Evolutionary conservation across 352 stramenopile species (phyloP).

Genomic region (Thalassiosira mediterranea): DNA sequence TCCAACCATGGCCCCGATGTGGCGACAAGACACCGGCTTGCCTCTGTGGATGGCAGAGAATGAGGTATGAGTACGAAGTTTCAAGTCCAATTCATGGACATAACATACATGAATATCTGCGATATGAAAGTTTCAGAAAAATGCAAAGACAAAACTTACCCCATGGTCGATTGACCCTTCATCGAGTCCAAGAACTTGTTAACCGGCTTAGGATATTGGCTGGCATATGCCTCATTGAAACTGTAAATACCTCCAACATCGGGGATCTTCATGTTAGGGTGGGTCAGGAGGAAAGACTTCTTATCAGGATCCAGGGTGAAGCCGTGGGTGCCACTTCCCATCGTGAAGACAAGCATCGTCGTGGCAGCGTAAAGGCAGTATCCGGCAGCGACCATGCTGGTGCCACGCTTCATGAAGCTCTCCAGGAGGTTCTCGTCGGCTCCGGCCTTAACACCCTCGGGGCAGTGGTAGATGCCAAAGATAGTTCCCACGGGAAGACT

Average conservation of each 20-base stretch:
- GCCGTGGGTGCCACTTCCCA: conserved; percentile 79
- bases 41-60: conserved; percentile 27
- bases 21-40: conserved; percentile 83
- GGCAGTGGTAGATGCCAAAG: conserved; percentile 94
- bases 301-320: conserved; percentile 83
- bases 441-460: conserved; percentile 42
- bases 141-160: conserved; percentile 16
- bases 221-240: conserved; percentile 97
- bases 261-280: conserved; percentile 94
- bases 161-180: conserved; percentile 68
- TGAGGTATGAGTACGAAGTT: too few species aligned
- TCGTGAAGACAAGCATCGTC: conserved; percentile 80
- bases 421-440: conserved; percentile 42
- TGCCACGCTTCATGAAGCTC: conserved; percentile 87
- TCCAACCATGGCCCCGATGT: conserved; percentile 96
- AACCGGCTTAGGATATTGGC: conserved; percentile 90
- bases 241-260: conserved; percentile 92
- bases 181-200: conserved; percentile 80
- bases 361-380: conserved; percentile 97
- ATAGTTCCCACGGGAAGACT: conserved; percentile 92
- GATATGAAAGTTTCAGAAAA: conserved; percentile 3
- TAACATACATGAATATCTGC: too few species aligned
- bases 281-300: conserved; percentile 92
- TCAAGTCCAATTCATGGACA: too few species aligned
- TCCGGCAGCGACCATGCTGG: conserved; percentile 93